Percentiles rank a stretch among this genome's conserved stretches.
Conservation (phyloP, 2,329 filamentous ascomycete genomes). For the Canariomyces notabilis region DNA sequence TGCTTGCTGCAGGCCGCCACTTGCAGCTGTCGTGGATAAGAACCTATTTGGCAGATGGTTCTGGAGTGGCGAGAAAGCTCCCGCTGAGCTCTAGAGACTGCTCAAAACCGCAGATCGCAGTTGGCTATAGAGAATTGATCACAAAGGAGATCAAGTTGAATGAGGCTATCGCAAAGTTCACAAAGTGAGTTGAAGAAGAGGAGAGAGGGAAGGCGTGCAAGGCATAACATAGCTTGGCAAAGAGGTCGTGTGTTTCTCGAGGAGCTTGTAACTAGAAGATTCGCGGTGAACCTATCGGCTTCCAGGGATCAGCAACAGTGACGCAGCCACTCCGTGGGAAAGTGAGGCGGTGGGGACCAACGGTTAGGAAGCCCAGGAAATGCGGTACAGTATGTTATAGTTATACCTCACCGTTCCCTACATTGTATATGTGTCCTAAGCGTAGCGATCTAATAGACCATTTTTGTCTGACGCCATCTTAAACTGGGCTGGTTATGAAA, state of each 20-base stretch:
- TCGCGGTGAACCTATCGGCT: constrained; percentile 24
- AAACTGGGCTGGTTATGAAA: too few species aligned
- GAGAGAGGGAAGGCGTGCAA: constrained; percentile 7
- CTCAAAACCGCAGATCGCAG: background rate
- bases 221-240: constrained; percentile 13
- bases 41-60: constrained; percentile 11
- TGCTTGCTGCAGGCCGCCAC: constrained; percentile 17
- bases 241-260: constrained; percentile 11
- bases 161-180: constrained; percentile 12
- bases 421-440: too few species aligned
- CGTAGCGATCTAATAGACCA: too few species aligned
- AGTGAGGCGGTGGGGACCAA: too few species aligned
- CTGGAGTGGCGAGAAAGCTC: constrained; percentile 8
- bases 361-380: too few species aligned
- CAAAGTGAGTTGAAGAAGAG: constrained; percentile 4
- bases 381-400: too few species aligned
- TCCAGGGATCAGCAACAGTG: constrained; percentile 19
- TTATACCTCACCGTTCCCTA: too few species aligned
- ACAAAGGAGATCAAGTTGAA: background rate
- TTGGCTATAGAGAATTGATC: background rate
- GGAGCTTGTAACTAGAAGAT: constrained; percentile 25
- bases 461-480: too few species aligned
- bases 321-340: constrained; percentile 22
- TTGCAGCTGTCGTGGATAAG: constrained; percentile 13
- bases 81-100: constrained; percentile 7